Evolutionary conservation across 2,329 filamentous ascomycete genomes (phyloP).

Genomic region (Cercospora sp.): DNA sequence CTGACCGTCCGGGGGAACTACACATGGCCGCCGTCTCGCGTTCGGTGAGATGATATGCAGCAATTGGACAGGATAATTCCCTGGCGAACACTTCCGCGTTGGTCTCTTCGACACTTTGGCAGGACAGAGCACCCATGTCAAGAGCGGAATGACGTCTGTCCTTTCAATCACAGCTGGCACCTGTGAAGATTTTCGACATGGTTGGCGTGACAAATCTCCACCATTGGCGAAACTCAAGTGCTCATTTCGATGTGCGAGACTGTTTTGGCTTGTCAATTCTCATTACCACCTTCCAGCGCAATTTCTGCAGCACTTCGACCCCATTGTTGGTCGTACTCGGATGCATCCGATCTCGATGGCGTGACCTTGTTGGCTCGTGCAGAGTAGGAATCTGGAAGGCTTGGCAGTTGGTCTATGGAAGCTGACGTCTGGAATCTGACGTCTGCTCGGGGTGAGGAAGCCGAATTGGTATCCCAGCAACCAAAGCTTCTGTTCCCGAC

Average conservation of each 20-base stretch:
- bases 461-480: background rate
- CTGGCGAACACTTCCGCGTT: background rate
- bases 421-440: background rate
- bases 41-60: background rate
- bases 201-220: background rate
- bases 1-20: background rate
- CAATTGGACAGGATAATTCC: background rate
- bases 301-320: background rate
- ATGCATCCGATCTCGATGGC: background rate
- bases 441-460: background rate
- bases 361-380: background rate
- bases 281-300: background rate
- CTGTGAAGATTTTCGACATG: background rate
- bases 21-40: background rate
- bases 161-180: background rate
- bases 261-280: background rate
- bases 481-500: background rate
- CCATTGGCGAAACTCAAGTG: background rate
- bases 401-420: background rate
- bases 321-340: background rate
- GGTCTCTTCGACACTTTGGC: background rate
- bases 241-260: background rate
- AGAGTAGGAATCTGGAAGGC: background rate
- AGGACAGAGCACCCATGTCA: background rate
- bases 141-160: slow-evolving; percentile 1